Conservation (phyloP, 2,329 filamentous ascomycete species). For the Microsporum audouinii region DNA sequence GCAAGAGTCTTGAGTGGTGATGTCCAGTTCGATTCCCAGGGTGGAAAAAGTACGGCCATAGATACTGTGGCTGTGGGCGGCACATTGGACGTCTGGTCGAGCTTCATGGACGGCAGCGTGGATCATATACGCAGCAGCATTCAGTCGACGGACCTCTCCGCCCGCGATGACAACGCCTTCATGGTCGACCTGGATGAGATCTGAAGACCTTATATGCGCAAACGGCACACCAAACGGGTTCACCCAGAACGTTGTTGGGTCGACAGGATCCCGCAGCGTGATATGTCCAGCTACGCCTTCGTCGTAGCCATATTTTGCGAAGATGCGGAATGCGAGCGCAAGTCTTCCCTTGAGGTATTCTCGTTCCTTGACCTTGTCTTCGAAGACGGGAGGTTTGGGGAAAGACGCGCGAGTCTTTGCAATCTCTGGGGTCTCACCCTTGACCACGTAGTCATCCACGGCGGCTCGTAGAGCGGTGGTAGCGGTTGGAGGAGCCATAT, state of each 20-base stretch:
- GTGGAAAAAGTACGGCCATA: slow-evolving; percentile 38
- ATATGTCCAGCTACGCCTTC: slow-evolving; percentile 56
- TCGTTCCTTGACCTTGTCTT: slow-evolving; percentile 37
- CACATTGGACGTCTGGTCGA: slow-evolving; percentile 44
- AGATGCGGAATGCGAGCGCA: slow-evolving; percentile 47
- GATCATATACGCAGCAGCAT: slow-evolving; percentile 42
- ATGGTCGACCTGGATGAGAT: slow-evolving; percentile 56
- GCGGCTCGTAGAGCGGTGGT: not conserved
- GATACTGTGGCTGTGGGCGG: slow-evolving; percentile 45
- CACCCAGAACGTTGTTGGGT: slow-evolving; percentile 52
- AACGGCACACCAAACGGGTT: slow-evolving; percentile 54
- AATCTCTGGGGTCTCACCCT: not conserved
- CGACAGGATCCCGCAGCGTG: slow-evolving; percentile 50
- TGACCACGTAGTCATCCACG: not conserved
- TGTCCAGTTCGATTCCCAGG: slow-evolving; percentile 33
- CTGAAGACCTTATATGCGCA: slow-evolving; percentile 50
- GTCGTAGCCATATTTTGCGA: slow-evolving; percentile 46
- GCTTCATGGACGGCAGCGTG: slow-evolving; percentile 45
- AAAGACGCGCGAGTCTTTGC: slow-evolving; percentile 15
- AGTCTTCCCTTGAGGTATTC: slow-evolving; percentile 45
- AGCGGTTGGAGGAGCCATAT: slow-evolving; percentile 22
- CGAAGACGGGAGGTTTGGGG: slow-evolving; percentile 28
- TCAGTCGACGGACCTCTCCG: slow-evolving; percentile 39
- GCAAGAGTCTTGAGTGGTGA: slow-evolving; percentile 37
- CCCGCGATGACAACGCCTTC: slow-evolving; percentile 53